Evolutionary conservation across 1,284 basidiomycete genomes (phyloP), one percentile per base, ranked within the genome.

Genomic region (Cerioporus squamosus): DNA sequence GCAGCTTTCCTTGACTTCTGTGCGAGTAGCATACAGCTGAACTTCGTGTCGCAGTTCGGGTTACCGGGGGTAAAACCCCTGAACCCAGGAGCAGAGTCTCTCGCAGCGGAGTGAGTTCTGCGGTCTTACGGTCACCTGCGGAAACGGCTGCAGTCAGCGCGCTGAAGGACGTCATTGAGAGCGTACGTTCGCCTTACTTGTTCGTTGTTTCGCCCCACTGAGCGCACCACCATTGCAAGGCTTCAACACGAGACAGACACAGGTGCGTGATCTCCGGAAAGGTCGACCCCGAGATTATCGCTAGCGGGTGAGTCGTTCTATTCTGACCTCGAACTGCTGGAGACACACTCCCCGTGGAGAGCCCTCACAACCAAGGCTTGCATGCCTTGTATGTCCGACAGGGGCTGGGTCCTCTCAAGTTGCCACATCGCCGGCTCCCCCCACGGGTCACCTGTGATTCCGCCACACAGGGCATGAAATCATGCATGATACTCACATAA

Each of bases 201-300:
- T 8, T 4, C 26, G 15, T 36, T 22, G 15, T 12, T 4, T 44
- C 23, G 14, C 5, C 7, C 12, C 20, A 61, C 39, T 15, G 2
- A 20, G 18, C 9, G 15, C 3, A 14, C 12, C 33, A 36, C 29
- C 12, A n/a, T n/a, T n/a, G 15, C 10, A 18, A 63, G 61, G 58
- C 61, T 2, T 45, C 45, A 9, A 36, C 18, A 14, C 47, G 61
- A 29, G 58, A 63, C 46, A 31, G 51, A n/a, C 40, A 57, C 26
- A 57, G 55, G 22, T 63, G 61, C 22, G 55, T 63, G 18, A 58
- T 63, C 24, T 60, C 61, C 12, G 61, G 58, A 20, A 60, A 60
- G 26, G 50, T 60, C 3, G 61, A 63, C 33, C 58, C 61, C 24
- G 58, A 63, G 51, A 53, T 44, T 22, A 58, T 63, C 4, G 53